phyloP scores from a whole-genome alignment of 805 yeast species.

The baker's yeast (Saccharomyces cerevisiae) region DNA sequence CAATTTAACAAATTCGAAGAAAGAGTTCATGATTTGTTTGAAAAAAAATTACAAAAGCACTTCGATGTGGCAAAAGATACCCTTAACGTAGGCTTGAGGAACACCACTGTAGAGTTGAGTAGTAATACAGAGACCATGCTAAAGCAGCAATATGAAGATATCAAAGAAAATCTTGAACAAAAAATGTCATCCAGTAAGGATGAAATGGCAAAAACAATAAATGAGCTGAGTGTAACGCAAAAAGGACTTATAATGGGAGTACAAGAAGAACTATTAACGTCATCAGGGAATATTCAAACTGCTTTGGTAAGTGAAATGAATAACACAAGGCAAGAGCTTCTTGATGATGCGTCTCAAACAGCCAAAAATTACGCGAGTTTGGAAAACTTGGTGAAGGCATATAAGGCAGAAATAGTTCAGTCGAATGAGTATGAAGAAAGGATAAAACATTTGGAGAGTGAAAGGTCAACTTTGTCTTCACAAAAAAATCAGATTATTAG shows the following conservation, averaged over 20 bases:
- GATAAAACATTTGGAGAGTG: conserved; percentile 13
- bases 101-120: neutral
- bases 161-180: neutral
- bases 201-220: neutral
- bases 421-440: conserved; percentile 12
- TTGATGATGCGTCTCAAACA: neutral
- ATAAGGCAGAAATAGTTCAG: conserved; percentile 8
- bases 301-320: neutral
- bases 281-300: neutral
- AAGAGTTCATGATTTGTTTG: conserved; percentile 2
- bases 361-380: neutral
- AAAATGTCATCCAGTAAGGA: neutral
- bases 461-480: conserved; percentile 15
- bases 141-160: neutral
- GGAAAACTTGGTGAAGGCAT: conserved; percentile 1
- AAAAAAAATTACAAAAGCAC: neutral
- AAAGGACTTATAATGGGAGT: neutral
- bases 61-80: neutral
- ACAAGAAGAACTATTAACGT: neutral
- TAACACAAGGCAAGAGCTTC: neutral
- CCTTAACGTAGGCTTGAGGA: conserved; percentile 1
- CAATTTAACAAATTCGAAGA: conserved; percentile 1
- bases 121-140: neutral
- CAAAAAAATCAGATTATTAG: conserved; percentile 21
- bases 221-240: neutral